Evolutionary conservation across 805 yeast genomes (phyloP), one percentile per base, ranked within the genome.

Genomic region (Saturnispora quitensis): DNA sequence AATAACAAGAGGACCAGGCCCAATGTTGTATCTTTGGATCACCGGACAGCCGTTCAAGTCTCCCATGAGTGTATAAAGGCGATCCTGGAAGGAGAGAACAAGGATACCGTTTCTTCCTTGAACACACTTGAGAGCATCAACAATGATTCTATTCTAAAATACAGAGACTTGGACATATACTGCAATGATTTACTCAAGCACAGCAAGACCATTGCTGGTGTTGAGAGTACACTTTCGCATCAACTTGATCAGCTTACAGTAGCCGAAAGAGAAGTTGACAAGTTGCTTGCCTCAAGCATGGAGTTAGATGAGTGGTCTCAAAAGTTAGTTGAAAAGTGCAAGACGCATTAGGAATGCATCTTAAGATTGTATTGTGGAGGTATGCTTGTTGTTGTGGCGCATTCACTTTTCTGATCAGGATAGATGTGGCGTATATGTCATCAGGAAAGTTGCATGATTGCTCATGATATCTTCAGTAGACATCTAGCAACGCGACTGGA

Each of bases 81-180:
- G 34, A 64, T 73, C 10, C 53, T 67, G 6, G 64, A 59, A 10
- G 62, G 71, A 22, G 70, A 67, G 40, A 66, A 71, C 4, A 65
- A 65, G 50, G 62, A 65, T 2, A 59, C 71, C 0, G 59, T 72
- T 3, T 59, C 64, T 43, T 70, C 79, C 54, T 65, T 81, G 58
- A 76, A 73, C 56, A 62, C 77, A 13, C 56, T 81, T 33, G 78
- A 77, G 51, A 77, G 79, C 55, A 63, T 78, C 52, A 81, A 81
- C 59, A 81, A 83, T n/a, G 72, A 77, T 50, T 77, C 80, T 45
- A 75, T 81, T 0, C 64, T 80, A 55, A 76, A 76, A 58, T 78
- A 76, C 49, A 70, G 72, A 47, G 68, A 65, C 33, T 62, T 78
- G 33, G 84, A 77, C 44, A 65, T 63, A 4, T 75, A 75, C 51